Base-by-base conservation (phyloP, 23 red algal genomes). In the Porphyridium purpureum region DNA sequence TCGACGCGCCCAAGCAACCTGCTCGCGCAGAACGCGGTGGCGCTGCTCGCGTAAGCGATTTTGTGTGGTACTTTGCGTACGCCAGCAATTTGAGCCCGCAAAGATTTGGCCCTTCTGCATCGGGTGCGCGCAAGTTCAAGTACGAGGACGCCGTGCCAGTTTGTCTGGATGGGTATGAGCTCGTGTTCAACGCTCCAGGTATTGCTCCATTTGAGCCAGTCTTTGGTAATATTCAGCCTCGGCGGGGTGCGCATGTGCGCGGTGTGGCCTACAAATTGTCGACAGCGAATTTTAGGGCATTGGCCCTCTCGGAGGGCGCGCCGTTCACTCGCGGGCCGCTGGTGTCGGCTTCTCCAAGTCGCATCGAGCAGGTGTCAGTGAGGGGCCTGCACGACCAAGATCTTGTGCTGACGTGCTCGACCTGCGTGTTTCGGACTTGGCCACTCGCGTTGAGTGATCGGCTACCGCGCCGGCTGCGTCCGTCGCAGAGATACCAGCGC, bases 1-100 rank as follows among this genome's bases (percentile, higher is more conserved):
- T n/a, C n/a, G n/a, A n/a, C n/a, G n/a, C n/a, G n/a, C n/a, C n/a
- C n/a, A n/a, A n/a, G n/a, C n/a, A n/a, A n/a, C n/a, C n/a, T n/a
- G n/a, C n/a, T n/a, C n/a, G n/a, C n/a, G n/a, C n/a, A n/a, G n/a
- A n/a, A n/a, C n/a, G n/a, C n/a, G n/a, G n/a, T n/a, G n/a, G n/a
- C n/a, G n/a, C n/a, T n/a, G n/a, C n/a, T n/a, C n/a, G n/a, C n/a
- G n/a, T n/a, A n/a, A n/a, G n/a, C n/a, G n/a, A n/a, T n/a, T n/a
- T n/a, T 44, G 35, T 62, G 2, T 62, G 24, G 7, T 98, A 98
- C 57, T 98, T 98, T 86, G 90, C 90, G 8, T 98, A 98, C 55
- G 81, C 75, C 44, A 55, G 69, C 50, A 98, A 98, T 36, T 42
- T 98, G 66, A 72, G 60, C 36, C 90, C 90, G 11, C 62, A 48